These are phyloP conservation scores for Neonectria magnoliae DNA, from an alignment of 2,329 filamentous ascomycete species.

Conservation along the genomic window DNA sequence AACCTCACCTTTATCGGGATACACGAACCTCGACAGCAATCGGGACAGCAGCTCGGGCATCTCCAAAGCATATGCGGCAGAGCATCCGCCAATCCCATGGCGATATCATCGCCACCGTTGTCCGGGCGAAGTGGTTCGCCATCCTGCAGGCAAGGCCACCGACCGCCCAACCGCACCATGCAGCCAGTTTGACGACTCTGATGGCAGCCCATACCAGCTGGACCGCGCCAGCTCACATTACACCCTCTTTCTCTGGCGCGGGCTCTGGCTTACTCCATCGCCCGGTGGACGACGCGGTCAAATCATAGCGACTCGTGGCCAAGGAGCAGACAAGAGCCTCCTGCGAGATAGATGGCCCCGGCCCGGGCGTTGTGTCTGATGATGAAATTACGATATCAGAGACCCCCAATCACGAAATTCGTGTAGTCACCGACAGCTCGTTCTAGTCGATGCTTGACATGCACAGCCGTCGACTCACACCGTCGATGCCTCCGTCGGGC, in stretches of 20 bases:
- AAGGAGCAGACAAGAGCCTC: background rate
- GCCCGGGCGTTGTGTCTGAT: background rate
- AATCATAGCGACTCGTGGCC: background rate
- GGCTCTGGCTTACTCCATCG: background rate
- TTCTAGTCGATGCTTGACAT: background rate
- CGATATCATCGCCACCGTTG: background rate
- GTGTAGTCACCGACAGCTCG: background rate
- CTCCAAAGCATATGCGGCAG: background rate
- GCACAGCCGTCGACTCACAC: background rate
- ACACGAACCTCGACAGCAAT: background rate
- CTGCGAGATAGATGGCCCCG: background rate
- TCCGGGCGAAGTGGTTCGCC: conserved; percentile 7
- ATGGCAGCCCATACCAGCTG: background rate
- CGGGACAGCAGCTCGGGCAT: background rate
- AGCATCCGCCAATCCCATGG: background rate
- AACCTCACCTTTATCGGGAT: background rate
- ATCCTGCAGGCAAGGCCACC: background rate
- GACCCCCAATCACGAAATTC: background rate
- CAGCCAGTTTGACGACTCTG: background rate
- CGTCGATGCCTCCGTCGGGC: background rate
- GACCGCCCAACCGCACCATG: background rate
- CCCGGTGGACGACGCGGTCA: background rate
- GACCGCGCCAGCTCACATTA: background rate
- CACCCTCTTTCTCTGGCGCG: background rate
- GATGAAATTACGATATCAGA: background rate